Conservation (phyloP, 768 basidiomycete genomes). For the Lactarius sanguifluus region DNA sequence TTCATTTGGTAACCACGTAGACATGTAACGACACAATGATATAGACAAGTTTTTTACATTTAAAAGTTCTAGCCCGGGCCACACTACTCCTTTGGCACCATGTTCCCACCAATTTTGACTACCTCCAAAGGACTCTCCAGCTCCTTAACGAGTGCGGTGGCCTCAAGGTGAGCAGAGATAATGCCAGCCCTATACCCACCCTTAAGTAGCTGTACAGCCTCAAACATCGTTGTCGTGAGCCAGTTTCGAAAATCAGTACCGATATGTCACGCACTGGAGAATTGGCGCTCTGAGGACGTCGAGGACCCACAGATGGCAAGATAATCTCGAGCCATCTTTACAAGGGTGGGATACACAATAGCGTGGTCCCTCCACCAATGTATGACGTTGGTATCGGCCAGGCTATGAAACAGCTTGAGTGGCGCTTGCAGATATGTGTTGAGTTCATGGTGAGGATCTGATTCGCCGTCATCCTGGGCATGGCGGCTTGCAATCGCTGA, state of each 20-base stretch:
- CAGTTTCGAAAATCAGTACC: not conserved
- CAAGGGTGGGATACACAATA: not conserved
- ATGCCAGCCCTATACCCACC: not conserved
- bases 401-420: not conserved
- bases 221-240: not conserved
- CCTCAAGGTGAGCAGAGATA: no score
- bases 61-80: no score
- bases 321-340: not conserved
- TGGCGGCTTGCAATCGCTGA: not conserved
- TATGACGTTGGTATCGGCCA: not conserved
- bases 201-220: not conserved
- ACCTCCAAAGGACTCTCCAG: no score
- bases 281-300: not conserved
- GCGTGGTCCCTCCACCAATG: no score
- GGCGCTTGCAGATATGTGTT: not conserved
- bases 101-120: no score
- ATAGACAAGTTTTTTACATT: no score
- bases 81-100: no score
- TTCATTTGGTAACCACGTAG: no score
- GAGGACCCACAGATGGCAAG: not conserved
- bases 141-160: no score
- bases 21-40: no score
- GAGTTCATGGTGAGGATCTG: not conserved
- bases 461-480: not conserved
- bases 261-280: not conserved